phyloP scores from a whole-genome alignment of 2,329 filamentous ascomycete species.

The Aspergillus sp. region DNA sequence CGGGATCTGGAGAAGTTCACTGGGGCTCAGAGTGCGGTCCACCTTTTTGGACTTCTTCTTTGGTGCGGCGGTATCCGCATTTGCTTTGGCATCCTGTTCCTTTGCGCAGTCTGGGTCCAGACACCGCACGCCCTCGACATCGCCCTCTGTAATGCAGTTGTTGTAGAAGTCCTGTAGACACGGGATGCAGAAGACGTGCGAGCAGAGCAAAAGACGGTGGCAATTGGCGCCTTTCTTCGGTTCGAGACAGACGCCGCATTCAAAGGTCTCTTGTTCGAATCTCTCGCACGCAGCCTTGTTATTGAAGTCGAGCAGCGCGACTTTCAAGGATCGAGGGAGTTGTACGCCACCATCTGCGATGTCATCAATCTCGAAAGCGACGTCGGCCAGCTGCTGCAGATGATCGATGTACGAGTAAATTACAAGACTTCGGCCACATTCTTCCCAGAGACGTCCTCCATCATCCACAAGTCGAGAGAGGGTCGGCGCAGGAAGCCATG shows the following conservation, averaged over 20 bases:
- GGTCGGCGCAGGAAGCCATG: constrained; percentile 53
- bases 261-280: constrained; percentile 82
- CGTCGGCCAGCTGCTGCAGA: constrained; percentile 58
- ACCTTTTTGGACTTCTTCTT: constrained; percentile 53
- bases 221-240: constrained; percentile 84
- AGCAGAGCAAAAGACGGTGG: constrained; percentile 78
- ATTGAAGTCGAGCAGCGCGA: constrained; percentile 75
- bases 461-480: constrained; percentile 48
- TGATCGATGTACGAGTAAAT: constrained; percentile 61
- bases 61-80: constrained; percentile 24
- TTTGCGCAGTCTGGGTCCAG: constrained; percentile 76
- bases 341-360: constrained; percentile 42
- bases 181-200: constrained; percentile 85
- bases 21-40: constrained; percentile 71
- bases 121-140: constrained; percentile 76
- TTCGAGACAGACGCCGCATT: constrained; percentile 86
- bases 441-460: constrained; percentile 56
- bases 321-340: constrained; percentile 55
- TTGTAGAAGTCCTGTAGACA: constrained; percentile 91
- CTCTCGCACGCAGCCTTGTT: constrained; percentile 68
- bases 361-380: constrained; percentile 51
- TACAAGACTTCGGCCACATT: constrained; percentile 56
- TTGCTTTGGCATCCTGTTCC: constrained; percentile 42
- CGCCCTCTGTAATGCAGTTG: constrained; percentile 80
- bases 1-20: constrained; percentile 77